Percentiles rank a stretch among this genome's conserved stretches.
phyloP scores from a whole-genome alignment of 108 stramenopile species.

The Pseudonitzschia delicatissima region DNA sequence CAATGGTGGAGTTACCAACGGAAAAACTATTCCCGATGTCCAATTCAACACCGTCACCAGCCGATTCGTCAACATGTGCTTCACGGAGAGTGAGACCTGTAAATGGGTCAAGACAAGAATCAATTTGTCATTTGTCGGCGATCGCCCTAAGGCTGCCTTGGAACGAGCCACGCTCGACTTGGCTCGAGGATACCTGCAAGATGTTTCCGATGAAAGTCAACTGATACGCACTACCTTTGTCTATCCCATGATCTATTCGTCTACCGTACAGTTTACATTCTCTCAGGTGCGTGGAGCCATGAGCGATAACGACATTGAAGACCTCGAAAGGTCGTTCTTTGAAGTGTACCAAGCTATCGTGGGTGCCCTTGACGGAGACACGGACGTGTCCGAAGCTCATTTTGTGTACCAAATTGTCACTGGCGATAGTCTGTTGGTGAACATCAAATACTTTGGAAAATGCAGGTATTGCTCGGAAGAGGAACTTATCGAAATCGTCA shows the following conservation, averaged over 20 bases:
- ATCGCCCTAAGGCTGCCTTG: slow-evolving; percentile 16
- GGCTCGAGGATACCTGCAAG: slow-evolving; percentile 22
- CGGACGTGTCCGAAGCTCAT: slow-evolving; percentile 15
- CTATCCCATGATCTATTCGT: slow-evolving; percentile 19
- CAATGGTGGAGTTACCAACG: background rate
- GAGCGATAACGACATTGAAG: slow-evolving; percentile 19
- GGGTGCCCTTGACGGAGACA: slow-evolving; percentile 29
- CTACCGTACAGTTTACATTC: slow-evolving; percentile 19
- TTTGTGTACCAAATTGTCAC: slow-evolving; percentile 18
- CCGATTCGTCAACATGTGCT: slow-evolving; percentile 23
- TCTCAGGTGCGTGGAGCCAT: slow-evolving; percentile 4
- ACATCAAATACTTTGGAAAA: slow-evolving; percentile 21
- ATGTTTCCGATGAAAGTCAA: background rate
- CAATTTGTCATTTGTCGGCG: slow-evolving; percentile 9
- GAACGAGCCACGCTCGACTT: slow-evolving; percentile 20
- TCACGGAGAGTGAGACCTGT: slow-evolving; percentile 26
- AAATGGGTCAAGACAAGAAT: slow-evolving; percentile 22
- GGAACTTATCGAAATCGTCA: slow-evolving; percentile 14
- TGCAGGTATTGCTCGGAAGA: slow-evolving; percentile 21
- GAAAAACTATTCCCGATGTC: background rate
- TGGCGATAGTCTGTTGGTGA: background rate
- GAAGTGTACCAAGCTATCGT: slow-evolving; percentile 28
- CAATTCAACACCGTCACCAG: slow-evolving; percentile 18
- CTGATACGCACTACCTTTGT: slow-evolving; percentile 4
- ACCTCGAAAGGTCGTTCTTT: slow-evolving; percentile 16